A percentile compares a stretch with the other conserved stretches of the same genome.
These are phyloP conservation scores for Inonotus hispidus DNA, from an alignment of 1,284 basidiomycete genomes.

Conservation along the genomic window DNA sequence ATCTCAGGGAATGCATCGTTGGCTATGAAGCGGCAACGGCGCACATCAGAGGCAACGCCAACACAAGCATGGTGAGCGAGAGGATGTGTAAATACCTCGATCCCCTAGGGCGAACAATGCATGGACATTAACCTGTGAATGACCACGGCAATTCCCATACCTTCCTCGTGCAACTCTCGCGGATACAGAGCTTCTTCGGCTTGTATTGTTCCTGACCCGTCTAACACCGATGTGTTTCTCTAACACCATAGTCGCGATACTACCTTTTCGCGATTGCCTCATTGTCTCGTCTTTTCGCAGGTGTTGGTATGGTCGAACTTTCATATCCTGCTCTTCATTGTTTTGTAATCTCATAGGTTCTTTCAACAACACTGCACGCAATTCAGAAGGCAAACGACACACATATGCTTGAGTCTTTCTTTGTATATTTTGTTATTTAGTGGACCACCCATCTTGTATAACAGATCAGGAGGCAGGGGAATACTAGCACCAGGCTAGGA, in stretches of 20 bases:
- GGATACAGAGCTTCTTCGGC: neutral
- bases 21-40: conserved; percentile 74
- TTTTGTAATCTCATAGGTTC: conserved; percentile 6
- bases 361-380: neutral
- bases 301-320: conserved; percentile 8
- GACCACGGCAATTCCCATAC: neutral
- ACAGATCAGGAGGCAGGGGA: no score
- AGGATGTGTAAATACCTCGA: neutral
- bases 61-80: conserved; percentile 8
- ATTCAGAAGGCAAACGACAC: neutral
- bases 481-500: no score
- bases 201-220: neutral
- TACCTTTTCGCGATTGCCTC: neutral
- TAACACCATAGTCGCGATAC: neutral
- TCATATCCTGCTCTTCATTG: neutral
- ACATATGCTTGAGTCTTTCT: conserved; percentile 29
- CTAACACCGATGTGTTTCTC: neutral
- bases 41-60: conserved; percentile 56
- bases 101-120: neutral
- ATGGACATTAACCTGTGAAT: neutral
- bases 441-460: no score
- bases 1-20: conserved; percentile 28
- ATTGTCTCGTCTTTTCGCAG: neutral
- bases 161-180: conserved; percentile 26
- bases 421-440: conserved; percentile 1